Percentiles rank a stretch among this genome's conserved stretches.
Evolutionary conservation across 2,329 filamentous ascomycete species (phyloP).

Genomic region (Fusarium pseudograminearum): DNA sequence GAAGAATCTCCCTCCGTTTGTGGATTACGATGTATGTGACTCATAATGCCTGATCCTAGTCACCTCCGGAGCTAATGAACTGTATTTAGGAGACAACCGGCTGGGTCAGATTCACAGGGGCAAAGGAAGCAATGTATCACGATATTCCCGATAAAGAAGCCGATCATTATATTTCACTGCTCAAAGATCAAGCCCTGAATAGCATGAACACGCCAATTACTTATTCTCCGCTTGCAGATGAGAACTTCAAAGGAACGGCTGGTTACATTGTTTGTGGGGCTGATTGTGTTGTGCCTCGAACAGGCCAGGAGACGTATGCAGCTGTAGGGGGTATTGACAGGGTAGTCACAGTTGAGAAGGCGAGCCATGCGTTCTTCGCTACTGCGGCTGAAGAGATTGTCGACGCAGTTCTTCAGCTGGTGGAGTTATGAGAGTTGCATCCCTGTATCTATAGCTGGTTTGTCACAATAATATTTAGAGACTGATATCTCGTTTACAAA

Average conservation of each 20-base stretch:
- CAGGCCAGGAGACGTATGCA: constrained; percentile 15
- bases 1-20: not conserved
- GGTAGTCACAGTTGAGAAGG: not conserved
- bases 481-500: too few relatives aligned
- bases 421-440: too few relatives aligned
- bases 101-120: constrained; percentile 4
- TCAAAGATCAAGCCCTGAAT: not conserved
- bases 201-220: not conserved
- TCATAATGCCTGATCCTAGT: too few relatives aligned
- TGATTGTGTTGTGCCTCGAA: constrained; percentile 2
- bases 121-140: constrained; percentile 14
- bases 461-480: too few relatives aligned
- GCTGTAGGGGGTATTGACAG: not conserved
- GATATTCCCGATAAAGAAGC: not conserved
- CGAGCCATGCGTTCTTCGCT: constrained; percentile 21
- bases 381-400: not conserved
- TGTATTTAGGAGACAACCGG: constrained; percentile 5
- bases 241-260: not conserved
- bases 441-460: too few relatives aligned
- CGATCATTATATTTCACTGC: not conserved
- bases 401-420: not conserved
- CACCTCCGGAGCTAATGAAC: too few relatives aligned
- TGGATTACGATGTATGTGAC: constrained; percentile 3
- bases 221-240: constrained; percentile 14
- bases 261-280: constrained; percentile 12